Evolutionary conservation across 495 filamentous ascomycete genomes (phyloP).

Genomic region (Penicillium crystallinum): DNA sequence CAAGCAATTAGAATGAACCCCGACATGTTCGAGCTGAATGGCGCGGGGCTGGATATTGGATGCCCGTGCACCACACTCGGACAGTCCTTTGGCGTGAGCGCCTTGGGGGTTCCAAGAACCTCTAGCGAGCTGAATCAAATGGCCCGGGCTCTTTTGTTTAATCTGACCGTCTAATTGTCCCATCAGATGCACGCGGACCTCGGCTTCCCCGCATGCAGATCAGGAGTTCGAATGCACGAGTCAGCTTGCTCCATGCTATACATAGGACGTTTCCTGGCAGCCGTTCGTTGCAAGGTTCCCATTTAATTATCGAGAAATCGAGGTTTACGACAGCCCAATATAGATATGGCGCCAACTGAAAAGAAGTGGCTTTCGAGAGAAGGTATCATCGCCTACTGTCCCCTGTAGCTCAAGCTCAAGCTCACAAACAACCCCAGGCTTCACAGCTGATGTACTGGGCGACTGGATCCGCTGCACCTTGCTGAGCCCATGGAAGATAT

Average conservation of each 20-base stretch:
- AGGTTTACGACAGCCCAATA: neutral
- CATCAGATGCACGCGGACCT: conserved; percentile 17
- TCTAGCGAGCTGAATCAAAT: no score
- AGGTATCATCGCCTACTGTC: conserved; percentile 14
- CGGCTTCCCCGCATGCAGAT: conserved; percentile 25
- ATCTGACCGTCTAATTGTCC: neutral
- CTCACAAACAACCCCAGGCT: conserved; percentile 36
- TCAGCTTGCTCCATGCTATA: neutral
- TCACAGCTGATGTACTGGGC: conserved; percentile 56
- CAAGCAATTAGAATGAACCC: no score
- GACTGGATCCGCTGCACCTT: conserved; percentile 50
- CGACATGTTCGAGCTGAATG: no score
- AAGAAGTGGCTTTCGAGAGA: conserved; percentile 30
- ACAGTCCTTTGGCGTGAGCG: no score
- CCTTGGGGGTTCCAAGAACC: no score
- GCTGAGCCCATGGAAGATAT: conserved; percentile 55
- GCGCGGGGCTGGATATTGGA: no score
- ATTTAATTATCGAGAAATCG: neutral
- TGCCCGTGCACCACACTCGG: no score
- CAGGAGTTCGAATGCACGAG: neutral
- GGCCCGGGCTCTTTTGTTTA: neutral
- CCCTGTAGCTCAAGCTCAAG: neutral
- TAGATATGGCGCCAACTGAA: conserved; percentile 18
- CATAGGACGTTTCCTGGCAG: neutral
- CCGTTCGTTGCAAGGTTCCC: neutral